phyloP scores from a whole-genome alignment of 441 rosid species.

The Pelargonium myrrhifolium region DNA sequence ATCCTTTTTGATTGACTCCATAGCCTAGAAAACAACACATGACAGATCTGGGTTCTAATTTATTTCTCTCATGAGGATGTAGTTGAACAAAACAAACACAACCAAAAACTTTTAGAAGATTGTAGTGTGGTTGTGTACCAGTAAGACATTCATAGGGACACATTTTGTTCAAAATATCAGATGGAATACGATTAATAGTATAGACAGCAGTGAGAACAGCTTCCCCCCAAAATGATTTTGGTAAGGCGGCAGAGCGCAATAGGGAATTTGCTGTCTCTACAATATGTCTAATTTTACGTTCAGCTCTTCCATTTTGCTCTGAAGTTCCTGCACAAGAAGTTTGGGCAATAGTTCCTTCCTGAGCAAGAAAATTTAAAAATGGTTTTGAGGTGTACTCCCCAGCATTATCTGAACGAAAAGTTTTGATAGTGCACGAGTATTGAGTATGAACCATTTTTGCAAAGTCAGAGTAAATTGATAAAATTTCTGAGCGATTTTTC shows the following conservation, averaged over 20 bases:
- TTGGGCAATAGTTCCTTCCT: constrained; percentile 1
- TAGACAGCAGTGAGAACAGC: too few species aligned
- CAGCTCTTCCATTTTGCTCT: constrained; percentile 15
- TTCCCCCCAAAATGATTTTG: too few species aligned
- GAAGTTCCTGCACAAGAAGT: constrained; percentile 10
- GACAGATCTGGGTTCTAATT: background rate
- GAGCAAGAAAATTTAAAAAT: too few species aligned
- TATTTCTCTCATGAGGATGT: background rate
- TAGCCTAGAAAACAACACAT: background rate
- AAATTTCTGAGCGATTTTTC: background rate
- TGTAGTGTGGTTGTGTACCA: background rate
- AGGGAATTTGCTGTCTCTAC: background rate
- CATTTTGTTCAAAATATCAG: background rate
- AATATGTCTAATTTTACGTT: constrained; percentile 11
- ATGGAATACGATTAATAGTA: background rate
- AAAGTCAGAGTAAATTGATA: constrained; percentile 10
- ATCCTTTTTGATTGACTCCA: background rate
- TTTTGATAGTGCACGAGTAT: background rate
- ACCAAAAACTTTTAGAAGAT: background rate
- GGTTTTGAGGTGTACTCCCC: too few species aligned
- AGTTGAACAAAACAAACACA: constrained; percentile 3
- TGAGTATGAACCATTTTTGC: constrained; percentile 1
- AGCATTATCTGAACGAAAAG: background rate
- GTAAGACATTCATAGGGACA: background rate
- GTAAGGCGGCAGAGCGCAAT: background rate